Evolutionary conservation across 2,329 filamentous ascomycete species (phyloP).

Genomic region (Ascochyta clinopodiicola): DNA sequence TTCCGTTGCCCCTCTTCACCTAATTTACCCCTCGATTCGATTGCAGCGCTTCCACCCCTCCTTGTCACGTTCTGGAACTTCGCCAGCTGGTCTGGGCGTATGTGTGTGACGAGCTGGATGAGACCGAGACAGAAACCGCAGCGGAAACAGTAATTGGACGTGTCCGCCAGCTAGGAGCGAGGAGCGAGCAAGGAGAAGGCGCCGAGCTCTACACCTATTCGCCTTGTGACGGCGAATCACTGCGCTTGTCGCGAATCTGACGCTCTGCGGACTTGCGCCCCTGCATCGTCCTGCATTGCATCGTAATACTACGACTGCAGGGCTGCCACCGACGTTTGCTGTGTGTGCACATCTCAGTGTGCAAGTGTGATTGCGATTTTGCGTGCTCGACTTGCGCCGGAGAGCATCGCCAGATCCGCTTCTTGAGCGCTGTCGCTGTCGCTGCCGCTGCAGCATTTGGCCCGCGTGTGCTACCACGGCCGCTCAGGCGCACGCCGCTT

Average conservation of each 20-base stretch:
- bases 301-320: slow-evolving; percentile 15
- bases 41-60: slow-evolving; percentile 21
- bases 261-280: slow-evolving; percentile 22
- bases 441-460: slow-evolving; percentile 7
- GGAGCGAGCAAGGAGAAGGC: slow-evolving; percentile 29
- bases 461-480: slow-evolving; percentile 25
- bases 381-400: slow-evolving; percentile 16
- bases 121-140: neutral
- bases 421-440: neutral
- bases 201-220: slow-evolving; percentile 16
- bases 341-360: slow-evolving; percentile 9
- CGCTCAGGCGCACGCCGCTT: slow-evolving; percentile 16
- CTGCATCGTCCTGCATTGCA: slow-evolving; percentile 24
- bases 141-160: slow-evolving; percentile 12
- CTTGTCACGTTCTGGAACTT: slow-evolving; percentile 20
- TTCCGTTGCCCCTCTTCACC: slow-evolving; percentile 10
- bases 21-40: slow-evolving; percentile 28
- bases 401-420: slow-evolving; percentile 23
- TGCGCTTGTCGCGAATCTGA: slow-evolving; percentile 25
- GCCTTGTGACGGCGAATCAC: slow-evolving; percentile 34
- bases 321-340: slow-evolving; percentile 3
- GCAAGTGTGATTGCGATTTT: slow-evolving; percentile 7
- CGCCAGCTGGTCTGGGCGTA: slow-evolving; percentile 32
- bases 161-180: slow-evolving; percentile 12
- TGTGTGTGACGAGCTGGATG: slow-evolving; percentile 39